Evolutionary conservation across 108 stramenopile genomes (phyloP).

Genomic region (Asterionellopsis glacialis): DNA sequence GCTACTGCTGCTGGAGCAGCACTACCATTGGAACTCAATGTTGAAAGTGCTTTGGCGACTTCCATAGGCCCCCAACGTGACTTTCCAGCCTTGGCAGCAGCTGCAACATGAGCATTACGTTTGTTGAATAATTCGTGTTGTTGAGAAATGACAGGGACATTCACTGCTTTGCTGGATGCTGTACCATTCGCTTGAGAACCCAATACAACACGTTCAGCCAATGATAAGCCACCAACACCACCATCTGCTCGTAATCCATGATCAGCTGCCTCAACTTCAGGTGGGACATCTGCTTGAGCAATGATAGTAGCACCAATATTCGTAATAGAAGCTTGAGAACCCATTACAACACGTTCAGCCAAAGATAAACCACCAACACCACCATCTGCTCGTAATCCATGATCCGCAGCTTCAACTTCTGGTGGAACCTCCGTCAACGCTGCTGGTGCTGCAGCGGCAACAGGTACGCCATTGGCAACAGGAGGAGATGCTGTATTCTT

Average conservation of each 20-base stretch:
- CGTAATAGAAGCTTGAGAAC: slow-evolving; percentile 10
- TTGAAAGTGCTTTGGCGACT: slow-evolving; percentile 11
- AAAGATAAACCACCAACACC: slow-evolving; percentile 47
- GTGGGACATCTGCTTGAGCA: slow-evolving; percentile 13
- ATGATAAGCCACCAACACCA: slow-evolving; percentile 17
- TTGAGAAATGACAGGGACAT: too few species aligned
- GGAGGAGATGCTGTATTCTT: background rate
- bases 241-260: slow-evolving; percentile 29
- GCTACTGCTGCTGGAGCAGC: background rate
- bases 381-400: slow-evolving; percentile 54
- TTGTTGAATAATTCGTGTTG: slow-evolving; percentile 36
- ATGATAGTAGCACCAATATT: slow-evolving; percentile 13
- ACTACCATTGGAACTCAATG: background rate
- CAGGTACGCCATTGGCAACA: slow-evolving; percentile 5
- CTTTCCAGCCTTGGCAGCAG: slow-evolving; percentile 45
- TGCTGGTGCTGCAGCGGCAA: background rate
- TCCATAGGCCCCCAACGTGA: slow-evolving; percentile 68
- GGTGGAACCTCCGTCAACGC: slow-evolving; percentile 7
- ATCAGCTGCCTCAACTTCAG: slow-evolving; percentile 20
- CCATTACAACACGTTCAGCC: slow-evolving; percentile 44
- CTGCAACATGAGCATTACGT: slow-evolving; percentile 47
- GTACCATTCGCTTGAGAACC: slow-evolving; percentile 18
- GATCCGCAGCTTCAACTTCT: slow-evolving; percentile 47
- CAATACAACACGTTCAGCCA: slow-evolving; percentile 43
- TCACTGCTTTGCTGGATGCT: slow-evolving; percentile 7